Conservation (phyloP, 2,329 filamentous ascomycete genomes). For the Fusarium nurragi region DNA sequence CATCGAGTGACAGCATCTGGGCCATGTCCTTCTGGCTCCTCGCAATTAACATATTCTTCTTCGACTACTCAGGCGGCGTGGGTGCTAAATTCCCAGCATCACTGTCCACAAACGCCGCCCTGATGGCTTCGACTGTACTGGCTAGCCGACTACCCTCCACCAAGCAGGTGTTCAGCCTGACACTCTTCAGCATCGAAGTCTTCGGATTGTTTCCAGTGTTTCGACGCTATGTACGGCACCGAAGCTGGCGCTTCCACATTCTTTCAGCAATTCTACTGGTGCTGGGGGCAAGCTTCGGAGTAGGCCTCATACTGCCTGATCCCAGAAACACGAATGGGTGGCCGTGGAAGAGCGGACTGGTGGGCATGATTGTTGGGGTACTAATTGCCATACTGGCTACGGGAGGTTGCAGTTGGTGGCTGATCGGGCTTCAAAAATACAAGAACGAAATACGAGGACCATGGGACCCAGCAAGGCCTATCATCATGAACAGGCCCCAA, state of each 20-base stretch:
- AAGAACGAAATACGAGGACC: conserved; percentile 99
- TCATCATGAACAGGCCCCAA: conserved; percentile 75
- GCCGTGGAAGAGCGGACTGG: conserved; percentile 66
- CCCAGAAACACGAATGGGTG: conserved; percentile 51
- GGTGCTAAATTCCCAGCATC: conserved; percentile 73
- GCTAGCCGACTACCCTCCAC: conserved; percentile 89
- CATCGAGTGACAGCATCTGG: conserved; percentile 95
- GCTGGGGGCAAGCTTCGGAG: conserved; percentile 79
- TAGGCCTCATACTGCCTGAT: conserved; percentile 70
- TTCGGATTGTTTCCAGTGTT: conserved; percentile 99
- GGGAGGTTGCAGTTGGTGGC: conserved; percentile 96
- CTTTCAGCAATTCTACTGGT: conserved; percentile 79
- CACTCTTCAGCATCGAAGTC: conserved; percentile 95
- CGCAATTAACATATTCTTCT: conserved; percentile 96
- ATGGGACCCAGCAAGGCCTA: conserved; percentile 93
- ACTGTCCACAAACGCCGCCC: conserved; percentile 91
- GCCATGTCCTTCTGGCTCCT: conserved; percentile 94
- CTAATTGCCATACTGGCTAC: conserved; percentile 80
- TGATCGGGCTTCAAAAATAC: conserved; percentile 96
- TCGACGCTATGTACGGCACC: conserved; percentile 83
- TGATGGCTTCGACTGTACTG: conserved; percentile 96
- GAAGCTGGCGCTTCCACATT: conserved; percentile 84
- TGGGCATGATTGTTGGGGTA: conserved; percentile 81
- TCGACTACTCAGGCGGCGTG: conserved; percentile 86
- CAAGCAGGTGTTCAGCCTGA: conserved; percentile 93